Conservation (phyloP, 306 rosid species). For the Corylus avellana region DNA sequence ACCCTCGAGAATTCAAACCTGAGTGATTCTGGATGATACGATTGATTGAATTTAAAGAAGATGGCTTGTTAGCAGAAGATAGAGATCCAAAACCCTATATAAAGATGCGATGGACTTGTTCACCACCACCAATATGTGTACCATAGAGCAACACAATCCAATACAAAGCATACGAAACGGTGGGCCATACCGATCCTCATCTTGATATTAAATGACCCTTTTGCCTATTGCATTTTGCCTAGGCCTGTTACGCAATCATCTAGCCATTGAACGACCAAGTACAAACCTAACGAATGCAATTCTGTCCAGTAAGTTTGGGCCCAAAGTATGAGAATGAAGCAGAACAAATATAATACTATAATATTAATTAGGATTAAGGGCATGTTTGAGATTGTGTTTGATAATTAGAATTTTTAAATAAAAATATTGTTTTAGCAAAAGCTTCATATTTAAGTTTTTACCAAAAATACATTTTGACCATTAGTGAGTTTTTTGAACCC, state of each 20-base stretch:
- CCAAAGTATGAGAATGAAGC: too few species aligned
- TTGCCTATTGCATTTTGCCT: constrained; percentile 12
- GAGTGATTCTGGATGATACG: not conserved
- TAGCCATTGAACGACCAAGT: not conserved
- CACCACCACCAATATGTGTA: not conserved
- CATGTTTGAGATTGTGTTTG: too few species aligned
- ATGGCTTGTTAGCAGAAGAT: not conserved
- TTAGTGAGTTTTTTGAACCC: too few species aligned
- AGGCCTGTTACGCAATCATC: not conserved
- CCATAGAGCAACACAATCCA: not conserved
- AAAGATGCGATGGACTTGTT: not conserved
- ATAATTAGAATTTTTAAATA: too few species aligned
- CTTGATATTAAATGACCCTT: constrained; percentile 13
- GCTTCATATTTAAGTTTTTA: too few species aligned
- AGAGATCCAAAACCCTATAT: constrained; percentile 9
- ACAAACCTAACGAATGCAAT: not conserved
- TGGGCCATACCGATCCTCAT: constrained; percentile 55
- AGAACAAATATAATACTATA: too few species aligned
- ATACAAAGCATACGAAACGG: constrained; percentile 1
- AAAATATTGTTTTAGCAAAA: too few species aligned
- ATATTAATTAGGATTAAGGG: too few species aligned
- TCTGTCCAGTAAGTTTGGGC: not conserved
- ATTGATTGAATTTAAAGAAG: not conserved
- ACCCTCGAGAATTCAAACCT: constrained; percentile 5
- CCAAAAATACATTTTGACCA: too few species aligned